Conservation (phyloP, 805 yeast genomes). For the Candida stauntonica region DNA sequence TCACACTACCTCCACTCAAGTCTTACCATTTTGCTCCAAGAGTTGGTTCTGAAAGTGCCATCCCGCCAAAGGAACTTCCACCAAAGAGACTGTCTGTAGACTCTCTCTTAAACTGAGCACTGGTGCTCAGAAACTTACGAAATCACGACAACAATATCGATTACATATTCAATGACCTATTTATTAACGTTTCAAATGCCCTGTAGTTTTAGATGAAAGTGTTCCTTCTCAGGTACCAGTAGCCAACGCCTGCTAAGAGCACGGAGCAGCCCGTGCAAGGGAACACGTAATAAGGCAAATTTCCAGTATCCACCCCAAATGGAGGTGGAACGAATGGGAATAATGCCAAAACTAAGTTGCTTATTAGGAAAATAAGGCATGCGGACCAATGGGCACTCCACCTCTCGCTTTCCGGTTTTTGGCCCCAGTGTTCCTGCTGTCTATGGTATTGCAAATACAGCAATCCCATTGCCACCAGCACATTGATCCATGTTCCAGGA, state of each 20-base stretch:
- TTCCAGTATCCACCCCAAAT: slow-evolving; percentile 22
- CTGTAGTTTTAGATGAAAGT: no score
- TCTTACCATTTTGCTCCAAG: slow-evolving; percentile 9
- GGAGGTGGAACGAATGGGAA: slow-evolving; percentile 58
- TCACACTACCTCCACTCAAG: slow-evolving; percentile 11
- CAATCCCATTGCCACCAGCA: slow-evolving; percentile 48
- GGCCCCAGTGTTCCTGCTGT: slow-evolving; percentile 38
- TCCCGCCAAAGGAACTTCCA: neutral
- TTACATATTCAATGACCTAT: neutral
- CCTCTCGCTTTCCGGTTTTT: slow-evolving; percentile 14
- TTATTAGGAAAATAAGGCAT: slow-evolving; percentile 36
- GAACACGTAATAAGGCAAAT: slow-evolving; percentile 53
- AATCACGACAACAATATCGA: neutral
- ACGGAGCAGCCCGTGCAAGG: slow-evolving; percentile 50
- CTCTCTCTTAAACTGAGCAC: slow-evolving; percentile 10
- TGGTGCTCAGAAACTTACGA: neutral
- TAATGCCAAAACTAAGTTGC: slow-evolving; percentile 47
- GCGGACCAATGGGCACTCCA: slow-evolving; percentile 29
- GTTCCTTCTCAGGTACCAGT: slow-evolving; percentile 32
- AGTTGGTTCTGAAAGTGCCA: no score
- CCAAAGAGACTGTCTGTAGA: slow-evolving; percentile 15
- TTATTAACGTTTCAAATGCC: neutral
- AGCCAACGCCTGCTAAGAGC: slow-evolving; percentile 38
- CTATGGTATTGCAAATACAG: slow-evolving; percentile 44
- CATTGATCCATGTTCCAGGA: slow-evolving; percentile 58